These are phyloP conservation scores for Globisporangium parvum DNA, from an alignment of 352 stramenopile species.

Conservation along the genomic window DNA sequence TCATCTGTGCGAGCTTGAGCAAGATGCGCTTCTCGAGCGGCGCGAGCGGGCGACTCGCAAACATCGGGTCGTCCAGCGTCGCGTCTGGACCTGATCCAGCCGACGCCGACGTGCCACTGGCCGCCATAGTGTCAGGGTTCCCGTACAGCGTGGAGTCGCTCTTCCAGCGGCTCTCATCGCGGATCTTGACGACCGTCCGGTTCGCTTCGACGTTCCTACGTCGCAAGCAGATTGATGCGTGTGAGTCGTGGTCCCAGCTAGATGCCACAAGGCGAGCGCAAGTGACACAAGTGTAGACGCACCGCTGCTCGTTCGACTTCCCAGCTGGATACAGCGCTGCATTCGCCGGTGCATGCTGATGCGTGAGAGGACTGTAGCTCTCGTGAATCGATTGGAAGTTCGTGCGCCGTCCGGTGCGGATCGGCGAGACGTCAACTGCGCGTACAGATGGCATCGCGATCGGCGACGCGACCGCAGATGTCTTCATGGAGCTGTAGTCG, in stretches of 20 bases:
- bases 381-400: constrained; percentile 27
- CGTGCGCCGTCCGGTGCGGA: constrained; percentile 58
- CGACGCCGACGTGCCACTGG: constrained; percentile 10
- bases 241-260: background rate
- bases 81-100: constrained; percentile 5
- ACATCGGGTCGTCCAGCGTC: constrained; percentile 22
- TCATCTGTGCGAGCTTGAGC: constrained; percentile 52
- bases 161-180: constrained; percentile 56
- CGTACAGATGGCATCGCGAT: constrained; percentile 13
- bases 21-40: constrained; percentile 52
- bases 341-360: background rate
- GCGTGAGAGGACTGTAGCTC: constrained; percentile 9
- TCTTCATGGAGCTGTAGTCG: constrained; percentile 36
- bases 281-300: background rate
- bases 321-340: constrained; percentile 32
- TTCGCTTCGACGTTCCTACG: constrained; percentile 58
- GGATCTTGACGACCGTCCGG: constrained; percentile 58
- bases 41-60: constrained; percentile 16
- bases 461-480: constrained; percentile 16
- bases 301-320: constrained; percentile 74
- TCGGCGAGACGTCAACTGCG: constrained; percentile 33
- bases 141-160: constrained; percentile 31
- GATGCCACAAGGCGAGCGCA: background rate
- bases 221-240: background rate
- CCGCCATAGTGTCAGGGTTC: constrained; percentile 9